Conservation (phyloP, 352 stramenopile genomes). For the Globisporangium sylvaticum region DNA sequence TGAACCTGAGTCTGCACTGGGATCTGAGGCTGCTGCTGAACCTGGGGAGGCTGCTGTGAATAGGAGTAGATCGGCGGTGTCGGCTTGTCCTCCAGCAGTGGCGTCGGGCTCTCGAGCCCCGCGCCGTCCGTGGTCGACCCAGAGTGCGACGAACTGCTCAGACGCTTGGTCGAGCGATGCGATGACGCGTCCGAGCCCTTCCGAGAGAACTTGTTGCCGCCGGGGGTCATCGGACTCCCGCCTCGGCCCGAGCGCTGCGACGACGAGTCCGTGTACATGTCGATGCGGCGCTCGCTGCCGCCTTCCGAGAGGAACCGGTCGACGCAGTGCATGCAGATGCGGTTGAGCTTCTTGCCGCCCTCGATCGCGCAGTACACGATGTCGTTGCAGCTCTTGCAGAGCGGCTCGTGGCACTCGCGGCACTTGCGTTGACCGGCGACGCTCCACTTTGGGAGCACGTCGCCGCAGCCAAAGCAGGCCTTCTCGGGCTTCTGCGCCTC, state of each 20-base stretch:
- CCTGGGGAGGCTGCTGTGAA: background rate
- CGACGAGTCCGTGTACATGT: slow-evolving; percentile 18
- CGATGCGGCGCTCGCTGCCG: slow-evolving; percentile 3
- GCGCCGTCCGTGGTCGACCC: background rate
- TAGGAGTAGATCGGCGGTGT: background rate
- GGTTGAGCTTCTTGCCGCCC: slow-evolving; percentile 62
- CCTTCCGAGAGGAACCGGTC: slow-evolving; percentile 19
- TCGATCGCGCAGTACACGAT: slow-evolving; percentile 61
- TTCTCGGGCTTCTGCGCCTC: slow-evolving; percentile 24
- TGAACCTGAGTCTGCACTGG: background rate
- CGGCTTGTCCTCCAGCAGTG: slow-evolving; percentile 11
- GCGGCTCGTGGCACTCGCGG: slow-evolving; percentile 46
- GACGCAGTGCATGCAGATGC: slow-evolving; percentile 65
- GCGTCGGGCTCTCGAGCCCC: slow-evolving; percentile 1
- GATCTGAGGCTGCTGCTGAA: background rate
- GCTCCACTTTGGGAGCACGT: slow-evolving; percentile 43
- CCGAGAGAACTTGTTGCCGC: background rate
- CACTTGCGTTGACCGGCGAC: slow-evolving; percentile 33
- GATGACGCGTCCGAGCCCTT: slow-evolving; percentile 10
- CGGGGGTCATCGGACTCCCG: background rate
- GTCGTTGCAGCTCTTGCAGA: slow-evolving; percentile 62
- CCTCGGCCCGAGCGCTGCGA: background rate
- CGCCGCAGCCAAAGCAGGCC: slow-evolving; percentile 43
- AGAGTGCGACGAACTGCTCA: slow-evolving; percentile 9
- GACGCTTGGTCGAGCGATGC: slow-evolving; percentile 4